Conservation (phyloP, 352 stramenopile species). For the Phytophthora macrochlamydospora region DNA sequence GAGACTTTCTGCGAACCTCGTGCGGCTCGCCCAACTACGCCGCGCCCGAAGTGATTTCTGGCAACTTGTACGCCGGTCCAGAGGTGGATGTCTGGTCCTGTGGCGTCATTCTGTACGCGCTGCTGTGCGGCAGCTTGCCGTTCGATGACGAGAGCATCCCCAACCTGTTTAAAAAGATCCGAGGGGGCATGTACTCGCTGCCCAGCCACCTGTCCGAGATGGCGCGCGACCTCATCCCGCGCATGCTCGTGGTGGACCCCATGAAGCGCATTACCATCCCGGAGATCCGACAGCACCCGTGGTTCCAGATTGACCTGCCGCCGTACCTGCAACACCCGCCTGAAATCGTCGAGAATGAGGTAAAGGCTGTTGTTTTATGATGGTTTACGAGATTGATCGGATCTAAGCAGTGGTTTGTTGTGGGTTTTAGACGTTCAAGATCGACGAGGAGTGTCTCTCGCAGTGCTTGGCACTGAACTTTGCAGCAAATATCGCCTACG, state of each 20-base stretch:
- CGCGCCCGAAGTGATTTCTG: constrained; percentile 99
- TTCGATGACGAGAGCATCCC: constrained; percentile 99
- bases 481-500: constrained; percentile 47
- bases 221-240: constrained; percentile 96
- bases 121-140: constrained; percentile 97
- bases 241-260: constrained; percentile 99
- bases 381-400: not conserved
- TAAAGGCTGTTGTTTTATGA: constrained; percentile 36
- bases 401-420: not conserved
- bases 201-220: constrained; percentile 97
- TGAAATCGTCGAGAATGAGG: constrained; percentile 96
- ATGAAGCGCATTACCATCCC: constrained; percentile 99
- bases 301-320: constrained; percentile 98
- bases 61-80: constrained; percentile 97
- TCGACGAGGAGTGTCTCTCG: constrained; percentile 75
- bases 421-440: constrained; percentile 67
- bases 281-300: constrained; percentile 98
- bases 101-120: constrained; percentile 99
- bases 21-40: constrained; percentile 99
- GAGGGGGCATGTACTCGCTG: constrained; percentile 97
- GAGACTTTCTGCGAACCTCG: constrained; percentile 98
- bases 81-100: constrained; percentile 99
- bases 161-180: constrained; percentile 99
- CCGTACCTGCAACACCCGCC: constrained; percentile 97
- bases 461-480: constrained; percentile 69